Evolutionary conservation across 1,139 yeast genomes (phyloP), one percentile per base, ranked within the genome.

Genomic region (Groenewaldozyma auringiensis): DNA sequence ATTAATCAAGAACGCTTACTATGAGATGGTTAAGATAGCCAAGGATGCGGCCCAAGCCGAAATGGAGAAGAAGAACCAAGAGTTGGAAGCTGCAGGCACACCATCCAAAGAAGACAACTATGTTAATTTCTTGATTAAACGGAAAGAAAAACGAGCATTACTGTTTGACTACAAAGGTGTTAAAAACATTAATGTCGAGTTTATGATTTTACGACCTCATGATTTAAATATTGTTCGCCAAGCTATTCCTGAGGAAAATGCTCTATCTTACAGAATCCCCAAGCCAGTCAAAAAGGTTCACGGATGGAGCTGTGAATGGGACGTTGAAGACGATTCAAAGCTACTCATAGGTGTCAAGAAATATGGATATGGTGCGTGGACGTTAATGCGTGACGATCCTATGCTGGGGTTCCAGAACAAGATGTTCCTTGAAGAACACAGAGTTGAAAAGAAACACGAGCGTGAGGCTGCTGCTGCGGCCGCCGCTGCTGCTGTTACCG

Each of bases 351-450:
- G 99, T 53, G 84, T 92, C 29, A 76, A 78, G 61, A 88, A 87
- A 64, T 87, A 89, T 65, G 99, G 99, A 0, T 92, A 87, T 61
- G 98, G 98, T 18, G 83, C 95, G 0, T 94, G 98, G 98, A 65
- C 76, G 4, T 89, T 85, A 61, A 89, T 94, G 41, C 72, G 98
- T 61, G 98, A 92, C 66, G 98, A 94, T 66, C 97, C 98, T 1
- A 75, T 86, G 47, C 72, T 94, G 50, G 94, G 92, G 13, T 72
- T 94, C 53, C 86, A 88, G 51, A 87, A 87, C 57, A 89, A 86
- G 67, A 67, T 89, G 52, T 89, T 79, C 60, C 71, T 89, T 55
- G 70, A 69, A 50, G 71, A 68, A 57, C 60, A 62, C 51, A 54
- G 71, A 17, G 58, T 60, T 6, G 67, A 63, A 40, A 66, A 61